Conservation (phyloP, 2,329 filamentous ascomycete genomes). For the Aureobasidium sp. region DNA sequence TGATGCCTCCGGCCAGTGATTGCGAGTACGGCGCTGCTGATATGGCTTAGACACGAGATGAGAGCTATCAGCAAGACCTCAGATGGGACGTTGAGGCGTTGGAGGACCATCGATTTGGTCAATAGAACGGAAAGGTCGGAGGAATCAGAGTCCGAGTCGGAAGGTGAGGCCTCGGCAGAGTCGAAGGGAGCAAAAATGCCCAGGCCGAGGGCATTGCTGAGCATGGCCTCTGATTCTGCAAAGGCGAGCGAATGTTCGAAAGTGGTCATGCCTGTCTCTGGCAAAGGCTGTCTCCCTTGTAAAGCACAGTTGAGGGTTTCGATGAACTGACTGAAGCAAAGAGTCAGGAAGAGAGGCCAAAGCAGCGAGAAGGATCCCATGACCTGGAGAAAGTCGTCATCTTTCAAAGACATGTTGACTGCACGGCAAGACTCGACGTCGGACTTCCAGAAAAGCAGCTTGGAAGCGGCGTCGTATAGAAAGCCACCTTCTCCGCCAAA, state of each 20-base stretch:
- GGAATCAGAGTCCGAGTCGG: conserved; percentile 20
- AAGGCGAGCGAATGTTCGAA: conserved; percentile 96
- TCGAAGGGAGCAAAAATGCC: conserved; percentile 55
- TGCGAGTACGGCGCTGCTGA: conserved; percentile 76
- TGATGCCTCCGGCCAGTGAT: conserved; percentile 71
- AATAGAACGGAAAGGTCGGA: conserved; percentile 29
- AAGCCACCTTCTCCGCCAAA: conserved; percentile 56
- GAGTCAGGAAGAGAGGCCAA: conserved; percentile 66
- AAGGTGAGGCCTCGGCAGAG: conserved; percentile 26
- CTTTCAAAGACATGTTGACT: conserved; percentile 61
- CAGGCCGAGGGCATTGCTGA: conserved; percentile 71
- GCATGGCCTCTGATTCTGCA: conserved; percentile 85
- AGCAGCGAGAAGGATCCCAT: conserved; percentile 73
- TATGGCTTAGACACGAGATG: conserved; percentile 81
- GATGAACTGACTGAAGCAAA: conserved; percentile 72
- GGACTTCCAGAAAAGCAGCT: conserved; percentile 63
- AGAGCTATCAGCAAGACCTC: conserved; percentile 82
- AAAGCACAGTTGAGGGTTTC: conserved; percentile 84
- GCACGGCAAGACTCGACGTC: conserved; percentile 70
- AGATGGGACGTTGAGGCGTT: conserved; percentile 77
- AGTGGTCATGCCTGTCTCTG: conserved; percentile 90
- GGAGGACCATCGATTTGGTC: conserved; percentile 62
- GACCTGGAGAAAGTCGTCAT: conserved; percentile 43
- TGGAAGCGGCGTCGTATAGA: conserved; percentile 65
- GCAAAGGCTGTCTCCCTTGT: conserved; percentile 70